Evolutionary conservation across 306 rosid genomes (phyloP).

Genomic region (Quercus wislizeni): DNA sequence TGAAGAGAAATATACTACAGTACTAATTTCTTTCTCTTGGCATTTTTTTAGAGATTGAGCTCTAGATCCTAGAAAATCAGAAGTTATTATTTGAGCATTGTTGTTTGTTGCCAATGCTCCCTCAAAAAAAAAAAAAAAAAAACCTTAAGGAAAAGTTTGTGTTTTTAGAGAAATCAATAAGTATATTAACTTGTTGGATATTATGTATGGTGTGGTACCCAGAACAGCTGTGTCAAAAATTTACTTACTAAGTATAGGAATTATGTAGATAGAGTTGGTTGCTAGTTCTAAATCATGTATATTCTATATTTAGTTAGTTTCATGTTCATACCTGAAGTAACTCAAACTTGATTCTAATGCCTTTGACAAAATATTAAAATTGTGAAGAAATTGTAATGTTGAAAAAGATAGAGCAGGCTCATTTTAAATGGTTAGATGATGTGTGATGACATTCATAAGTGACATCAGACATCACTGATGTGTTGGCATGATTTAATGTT

Average conservation of each 20-base stretch:
- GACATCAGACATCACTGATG: too few species aligned
- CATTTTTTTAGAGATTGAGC: neutral
- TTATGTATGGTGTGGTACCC: neutral
- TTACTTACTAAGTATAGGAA: neutral
- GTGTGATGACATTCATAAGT: too few species aligned
- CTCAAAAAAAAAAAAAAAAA: neutral
- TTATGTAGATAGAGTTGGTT: too few species aligned
- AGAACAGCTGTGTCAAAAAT: neutral
- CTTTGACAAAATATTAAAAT: too few species aligned
- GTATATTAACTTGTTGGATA: neutral
- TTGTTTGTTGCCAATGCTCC: neutral
- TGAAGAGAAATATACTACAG: neutral
- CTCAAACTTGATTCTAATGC: too few species aligned
- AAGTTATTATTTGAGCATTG: neutral
- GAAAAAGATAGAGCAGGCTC: too few species aligned
- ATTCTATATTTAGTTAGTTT: too few species aligned
- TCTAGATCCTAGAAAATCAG: neutral
- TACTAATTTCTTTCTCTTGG: neutral
- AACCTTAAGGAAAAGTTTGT: neutral
- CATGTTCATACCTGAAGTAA: too few species aligned
- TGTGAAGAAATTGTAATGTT: too few species aligned
- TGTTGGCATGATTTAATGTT: too few species aligned
- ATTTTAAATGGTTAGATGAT: too few species aligned
- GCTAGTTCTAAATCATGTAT: too few species aligned
- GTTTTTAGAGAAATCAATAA: neutral